Conservation (phyloP, 495 filamentous ascomycete species). For the Trichocladium uniseriatum region DNA sequence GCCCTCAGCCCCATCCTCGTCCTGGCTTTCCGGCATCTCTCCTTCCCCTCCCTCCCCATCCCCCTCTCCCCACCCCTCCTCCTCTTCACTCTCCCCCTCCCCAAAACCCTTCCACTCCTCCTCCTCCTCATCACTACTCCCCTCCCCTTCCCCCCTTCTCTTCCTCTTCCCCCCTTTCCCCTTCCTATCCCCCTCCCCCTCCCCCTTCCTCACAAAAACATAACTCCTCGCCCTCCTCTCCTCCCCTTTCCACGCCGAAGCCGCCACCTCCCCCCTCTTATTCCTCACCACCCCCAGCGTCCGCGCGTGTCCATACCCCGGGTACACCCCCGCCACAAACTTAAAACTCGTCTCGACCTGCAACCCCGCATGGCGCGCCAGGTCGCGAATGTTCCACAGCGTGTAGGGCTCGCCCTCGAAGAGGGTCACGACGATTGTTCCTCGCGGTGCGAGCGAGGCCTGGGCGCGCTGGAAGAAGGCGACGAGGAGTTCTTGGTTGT, state of each 20-base stretch:
- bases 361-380: conserved; percentile 71
- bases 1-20: not conserved
- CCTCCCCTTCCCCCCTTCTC: conserved; percentile 20
- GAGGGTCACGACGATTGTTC: conserved; percentile 72
- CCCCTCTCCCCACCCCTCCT: not conserved
- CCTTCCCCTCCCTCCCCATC: not conserved
- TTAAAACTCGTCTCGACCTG: conserved; percentile 65
- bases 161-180: conserved; percentile 31
- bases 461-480: conserved; percentile 61
- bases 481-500: conserved; percentile 84
- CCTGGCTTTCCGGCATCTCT: not conserved
- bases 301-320: conserved; percentile 78
- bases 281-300: conserved; percentile 69
- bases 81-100: conserved; percentile 4
- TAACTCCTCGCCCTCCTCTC: conserved; percentile 66
- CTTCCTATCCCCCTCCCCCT: conserved; percentile 21
- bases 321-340: conserved; percentile 67
- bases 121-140: conserved; percentile 3
- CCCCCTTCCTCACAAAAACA: conserved; percentile 59
- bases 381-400: conserved; percentile 84
- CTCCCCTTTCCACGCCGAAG: conserved; percentile 63
- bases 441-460: conserved; percentile 34
- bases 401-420: conserved; percentile 93
- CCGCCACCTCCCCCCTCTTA: conserved; percentile 42
- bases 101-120: not conserved